Evolutionary conservation across 2,329 filamentous ascomycete species (phyloP), one percentile per base, ranked within the genome.

Genomic region (Plenodomus lindquistii): DNA sequence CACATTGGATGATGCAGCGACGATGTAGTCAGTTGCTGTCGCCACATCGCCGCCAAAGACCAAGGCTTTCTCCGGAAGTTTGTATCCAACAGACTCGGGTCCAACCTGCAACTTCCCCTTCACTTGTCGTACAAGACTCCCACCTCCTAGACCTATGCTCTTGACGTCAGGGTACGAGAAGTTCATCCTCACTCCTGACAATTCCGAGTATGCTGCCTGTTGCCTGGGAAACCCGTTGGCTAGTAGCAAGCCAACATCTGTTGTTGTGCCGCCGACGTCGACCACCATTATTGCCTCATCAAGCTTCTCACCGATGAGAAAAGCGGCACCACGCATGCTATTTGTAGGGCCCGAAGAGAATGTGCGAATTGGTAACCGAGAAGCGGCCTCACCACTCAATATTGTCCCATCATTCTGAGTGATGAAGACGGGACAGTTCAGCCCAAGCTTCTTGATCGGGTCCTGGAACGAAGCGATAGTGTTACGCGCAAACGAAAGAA

Each of bases 241-340:
- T 6, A 84, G 75, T 3, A 88, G 66, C 0, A 85, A 67, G 0
- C 85, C 84, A 10, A 86, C 81, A 55, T 87, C 85, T 0, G 83
- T 81, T 0, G 85, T 87, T 0, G 85, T 88, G 2, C 85, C 85
- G 0, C 85, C 85, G 44, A 88, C 81, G 58, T 88, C 85, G 2
- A 87, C 80, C 0, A 87, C 84, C 73, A 87, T 81, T 56, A 82
- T 34, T 73, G 81, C 52, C 77, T 82, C 63, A 8, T 57, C 57
- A 15, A 63, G 54, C 27, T 61, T 49, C 41, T 67, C 52, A 5
- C 67, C 69, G 6, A 71, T 61, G 0, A 73, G 51, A 42, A 71
- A 78, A 1, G 74, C 74, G 10, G 78, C 79, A 10, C 79, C 79
- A 11, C 77, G 74, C 75, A 81, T 80, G 8, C 76, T 79, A 50